Percentiles rank a stretch among this genome's conserved stretches.
These are phyloP conservation scores for Phaffomyces antillensis DNA, from an alignment of 805 yeast genomes.

Conservation along the genomic window DNA sequence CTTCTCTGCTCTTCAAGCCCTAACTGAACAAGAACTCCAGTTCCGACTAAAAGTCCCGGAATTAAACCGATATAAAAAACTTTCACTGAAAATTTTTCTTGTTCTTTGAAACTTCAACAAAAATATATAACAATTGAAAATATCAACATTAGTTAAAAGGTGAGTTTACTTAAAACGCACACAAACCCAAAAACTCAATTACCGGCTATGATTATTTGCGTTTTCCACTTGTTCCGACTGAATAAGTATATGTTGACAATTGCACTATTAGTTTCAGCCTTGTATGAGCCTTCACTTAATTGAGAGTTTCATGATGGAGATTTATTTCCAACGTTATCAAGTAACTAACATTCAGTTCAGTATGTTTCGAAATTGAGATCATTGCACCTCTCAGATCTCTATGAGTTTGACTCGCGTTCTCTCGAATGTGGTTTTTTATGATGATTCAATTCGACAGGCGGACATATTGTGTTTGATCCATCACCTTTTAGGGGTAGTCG, in stretches of 20 bases:
- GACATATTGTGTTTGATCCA: conserved; percentile 31
- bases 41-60: too few relatives aligned
- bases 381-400: not conserved
- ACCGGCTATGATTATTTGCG: conserved; percentile 14
- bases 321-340: not conserved
- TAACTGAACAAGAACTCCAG: too few relatives aligned
- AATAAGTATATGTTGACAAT: conserved; percentile 45
- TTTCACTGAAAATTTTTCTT: too few relatives aligned
- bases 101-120: too few relatives aligned
- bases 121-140: too few relatives aligned
- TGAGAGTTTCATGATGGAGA: not conserved
- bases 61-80: too few relatives aligned
- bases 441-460: conserved; percentile 39
- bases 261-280: conserved; percentile 55
- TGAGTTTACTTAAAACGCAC: too few relatives aligned
- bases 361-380: not conserved
- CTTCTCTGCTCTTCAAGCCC: too few relatives aligned
- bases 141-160: too few relatives aligned
- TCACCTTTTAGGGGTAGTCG: conserved; percentile 38
- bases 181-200: not conserved
- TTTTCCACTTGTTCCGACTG: conserved; percentile 54
- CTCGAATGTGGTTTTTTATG: conserved; percentile 6
- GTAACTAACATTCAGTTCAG: not conserved
- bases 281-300: conserved; percentile 36
- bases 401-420: too few relatives aligned